Base-by-base conservation (phyloP, 2,329 filamentous ascomycete species). In the Pseudogymnoascus sp. region DNA sequence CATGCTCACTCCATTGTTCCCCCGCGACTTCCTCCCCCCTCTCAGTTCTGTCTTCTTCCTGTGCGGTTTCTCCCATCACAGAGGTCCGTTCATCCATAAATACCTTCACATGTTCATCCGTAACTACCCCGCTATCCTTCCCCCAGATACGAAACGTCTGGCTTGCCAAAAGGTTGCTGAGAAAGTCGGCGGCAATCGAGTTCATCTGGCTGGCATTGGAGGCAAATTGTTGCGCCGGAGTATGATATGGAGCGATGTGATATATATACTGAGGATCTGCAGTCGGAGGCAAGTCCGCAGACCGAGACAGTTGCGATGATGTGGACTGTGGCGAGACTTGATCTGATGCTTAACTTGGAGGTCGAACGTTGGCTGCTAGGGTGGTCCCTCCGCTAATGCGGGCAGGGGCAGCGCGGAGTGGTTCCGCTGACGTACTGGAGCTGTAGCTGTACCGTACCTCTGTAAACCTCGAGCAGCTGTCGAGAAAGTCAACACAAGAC, bases 371-470 rank as follows among this genome's bases (percentile, higher is more conserved):
- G 48, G 33, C 48, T 55, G 48, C 48, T 21, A 55, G 48, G 48
- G 48, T 55, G 48, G 48, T 55, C 15, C n/a, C 48, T 55, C 48
- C 48, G 13, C 48, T 55, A 55, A 55, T 55, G 48, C 48, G 48
- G 48, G 48, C 29, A 55, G 48, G 48, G 48, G 29, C 48, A 12
- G 33, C 5, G 48, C 48, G 48, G 48, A 55, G 48, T 33, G n/a
- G 48, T 55, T 55, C 48, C 48, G 48, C 48, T 55, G 48, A 55
- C 48, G 27, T 55, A 55, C 21, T 21, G 40, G 33, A 15, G 36
- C 40, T 45, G 40, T 18, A 33, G 8, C 27, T 33, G 45, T 55
- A 18, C 45, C 27, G 12, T 31, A 31, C 5, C 40, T 25, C 25
- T 9, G 45, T 31, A 33, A 55, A 55, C 48, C 5, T 33, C 29